Base-by-base conservation (phyloP, 805 yeast genomes). In the Yarrowia osloensis region DNA sequence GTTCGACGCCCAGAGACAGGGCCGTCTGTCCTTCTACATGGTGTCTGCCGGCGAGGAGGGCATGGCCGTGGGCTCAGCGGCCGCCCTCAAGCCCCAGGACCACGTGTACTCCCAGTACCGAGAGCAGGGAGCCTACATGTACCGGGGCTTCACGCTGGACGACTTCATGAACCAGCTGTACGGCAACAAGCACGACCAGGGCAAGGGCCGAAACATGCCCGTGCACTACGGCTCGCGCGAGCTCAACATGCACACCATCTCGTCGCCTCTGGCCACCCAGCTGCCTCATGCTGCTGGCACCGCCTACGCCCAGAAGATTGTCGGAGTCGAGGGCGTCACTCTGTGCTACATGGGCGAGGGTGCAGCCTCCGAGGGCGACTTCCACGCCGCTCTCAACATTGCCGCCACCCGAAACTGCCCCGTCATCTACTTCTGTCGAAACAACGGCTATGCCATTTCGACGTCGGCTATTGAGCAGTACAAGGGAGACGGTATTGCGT, bases 41-140 rank as follows among this genome's bases (percentile, higher is more conserved):
- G 77, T 75, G n/a, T 69, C 73, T 40, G 76, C 76, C 22, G 78
- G 78, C 15, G 78, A 76, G 49, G 78, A 76, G 61, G 78, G 77
- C 4, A 71, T 75, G n/a, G 71, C 76, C 13, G 75, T 76, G 2
- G 78, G 78, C 13, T 70, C 74, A 42, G 73, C 77, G 0, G 76
- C 78, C 13, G 78, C 77, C 9, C 70, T 76, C 13, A 70, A 67
- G 35, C 63, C 70, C 13, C 73, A 75, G 11, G 78, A 76, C 59
- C 71, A 69, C 37, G 67, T 76, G 52, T 76, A 75, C 65, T 70
- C 71, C 44, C 78, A 76, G 71, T 76, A 76, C 68, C 69, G 78
- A 22, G 78, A 76, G 55, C 74, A 73, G 57, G 78, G 77, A 0
- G 77, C 74, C 3, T 44, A 75, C 31, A 67, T 75, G 31, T 75